Base-by-base conservation (phyloP, 345 rosid genomes). In the Erucastrum elatum region DNA sequence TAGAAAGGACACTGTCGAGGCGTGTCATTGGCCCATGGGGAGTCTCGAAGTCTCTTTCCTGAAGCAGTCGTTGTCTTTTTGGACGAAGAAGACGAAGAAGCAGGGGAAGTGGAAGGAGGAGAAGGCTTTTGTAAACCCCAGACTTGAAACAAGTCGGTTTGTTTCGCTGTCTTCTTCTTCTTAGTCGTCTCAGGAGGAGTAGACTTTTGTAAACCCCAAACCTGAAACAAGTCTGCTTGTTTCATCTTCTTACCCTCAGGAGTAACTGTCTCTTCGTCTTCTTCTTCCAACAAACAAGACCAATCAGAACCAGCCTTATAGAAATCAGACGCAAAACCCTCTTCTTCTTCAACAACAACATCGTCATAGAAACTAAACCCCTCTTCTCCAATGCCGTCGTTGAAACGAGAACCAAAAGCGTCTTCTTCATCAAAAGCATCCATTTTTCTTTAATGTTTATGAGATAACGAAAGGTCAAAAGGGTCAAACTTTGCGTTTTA, bases 1-100 rank as follows among this genome's bases (percentile, higher is more conserved):
- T 88, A 92, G 63, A 90, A 92, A 56, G 97, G 97, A 75, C 97
- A 92, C 75, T 44, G 60, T 41, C 89, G 84, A 68, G 87, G 84
- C 30, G 75, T 66, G 44, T 74, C 75, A 59, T 76, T 68, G 17
- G 21, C 60, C 37, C 33, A 41, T 3, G 53, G 31, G 76, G 74
- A 76, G 17, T 46, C 56, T 51, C 75, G 66, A 60, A 10, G 39
- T n/a, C 84, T 66, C 74, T 76, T 70, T 21, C 35, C 6, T 2
- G 35, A 31, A 64, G 13, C 8, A 70, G 3, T 21, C 2, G 3
- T 49, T 55, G 68, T 15, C 70, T 67, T 80, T 10, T 31, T 58
- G 1, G 68, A 26, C 1, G 80, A 66, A 0, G 73, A 69, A 0
- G 80, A 64, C 0, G 72, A 68, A 0, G 83, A 64, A 64, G 80